Conservation (phyloP, 2,329 filamentous ascomycete genomes). For the Seiridium cupressi region DNA sequence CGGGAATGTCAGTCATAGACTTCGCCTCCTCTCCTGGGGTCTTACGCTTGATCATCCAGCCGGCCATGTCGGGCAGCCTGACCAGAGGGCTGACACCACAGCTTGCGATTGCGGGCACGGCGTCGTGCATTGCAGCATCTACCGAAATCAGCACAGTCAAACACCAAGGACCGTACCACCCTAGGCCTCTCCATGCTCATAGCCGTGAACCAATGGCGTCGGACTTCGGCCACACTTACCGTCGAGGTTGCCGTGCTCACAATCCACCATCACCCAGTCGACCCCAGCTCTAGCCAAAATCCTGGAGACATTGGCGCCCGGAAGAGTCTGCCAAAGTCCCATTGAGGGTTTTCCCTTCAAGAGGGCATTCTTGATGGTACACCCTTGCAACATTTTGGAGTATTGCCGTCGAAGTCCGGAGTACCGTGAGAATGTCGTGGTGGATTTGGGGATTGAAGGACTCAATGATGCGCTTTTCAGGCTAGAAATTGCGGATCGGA, state of each 20-base stretch:
- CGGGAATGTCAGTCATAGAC: constrained; percentile 14
- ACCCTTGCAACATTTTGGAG: constrained; percentile 23
- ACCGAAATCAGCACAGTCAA: background rate
- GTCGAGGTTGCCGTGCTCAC: constrained; percentile 56
- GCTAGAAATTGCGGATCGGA: background rate
- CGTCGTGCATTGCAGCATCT: constrained; percentile 58
- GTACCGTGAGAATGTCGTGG: background rate
- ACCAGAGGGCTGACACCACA: constrained; percentile 55
- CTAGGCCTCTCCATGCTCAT: no score
- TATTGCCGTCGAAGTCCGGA: background rate
- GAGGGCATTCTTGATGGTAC: constrained; percentile 47
- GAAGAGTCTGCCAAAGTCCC: constrained; percentile 64
- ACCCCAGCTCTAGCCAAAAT: constrained; percentile 59
- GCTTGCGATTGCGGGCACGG: constrained; percentile 54
- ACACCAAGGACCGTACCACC: no score
- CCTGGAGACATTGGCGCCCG: constrained; percentile 58
- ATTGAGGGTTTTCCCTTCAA: constrained; percentile 46
- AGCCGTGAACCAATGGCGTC: no score
- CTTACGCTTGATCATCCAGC: constrained; percentile 57
- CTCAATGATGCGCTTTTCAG: background rate
- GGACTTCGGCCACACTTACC: constrained; percentile 26
- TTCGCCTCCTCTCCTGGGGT: background rate
- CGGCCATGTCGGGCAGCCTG: constrained; percentile 55
- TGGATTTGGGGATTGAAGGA: background rate
- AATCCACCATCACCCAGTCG: constrained; percentile 65